phyloP scores from a whole-genome alignment of 2,329 filamentous ascomycete genomes.

The Colletotrichum sp. region DNA sequence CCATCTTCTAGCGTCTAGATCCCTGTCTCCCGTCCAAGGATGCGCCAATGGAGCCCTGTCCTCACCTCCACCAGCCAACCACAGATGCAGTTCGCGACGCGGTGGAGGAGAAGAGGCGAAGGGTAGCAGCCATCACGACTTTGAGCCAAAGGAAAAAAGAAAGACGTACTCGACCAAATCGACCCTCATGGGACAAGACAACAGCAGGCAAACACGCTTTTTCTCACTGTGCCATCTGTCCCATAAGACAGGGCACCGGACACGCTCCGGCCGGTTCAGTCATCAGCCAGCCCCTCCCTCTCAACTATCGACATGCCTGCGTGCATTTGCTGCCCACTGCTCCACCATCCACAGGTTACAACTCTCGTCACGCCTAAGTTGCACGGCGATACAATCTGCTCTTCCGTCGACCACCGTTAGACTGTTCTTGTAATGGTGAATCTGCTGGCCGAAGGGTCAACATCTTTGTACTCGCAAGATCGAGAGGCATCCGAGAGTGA shows the following conservation, averaged over 20 bases:
- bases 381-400: neutral
- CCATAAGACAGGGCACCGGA: neutral
- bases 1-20: constrained; percentile 5
- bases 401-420: neutral
- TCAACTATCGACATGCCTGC: neutral
- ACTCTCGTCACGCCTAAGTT: neutral
- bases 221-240: neutral
- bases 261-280: neutral
- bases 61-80: neutral
- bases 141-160: neutral
- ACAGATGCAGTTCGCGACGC: neutral
- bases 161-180: neutral
- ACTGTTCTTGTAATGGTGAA: neutral
- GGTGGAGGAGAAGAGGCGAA: constrained; percentile 6
- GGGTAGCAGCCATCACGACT: constrained; percentile 12
- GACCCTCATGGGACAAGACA: neutral
- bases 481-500: neutral
- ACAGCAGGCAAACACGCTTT: neutral
- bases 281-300: neutral
- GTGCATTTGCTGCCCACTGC: neutral
- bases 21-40: constrained; percentile 14
- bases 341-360: neutral
- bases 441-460: neutral
- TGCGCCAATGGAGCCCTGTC: constrained; percentile 4
- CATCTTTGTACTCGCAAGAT: neutral